Evolutionary conservation across 306 rosid species (phyloP), one percentile per base, ranked within the genome.

Genomic region (Vicia villosa): DNA sequence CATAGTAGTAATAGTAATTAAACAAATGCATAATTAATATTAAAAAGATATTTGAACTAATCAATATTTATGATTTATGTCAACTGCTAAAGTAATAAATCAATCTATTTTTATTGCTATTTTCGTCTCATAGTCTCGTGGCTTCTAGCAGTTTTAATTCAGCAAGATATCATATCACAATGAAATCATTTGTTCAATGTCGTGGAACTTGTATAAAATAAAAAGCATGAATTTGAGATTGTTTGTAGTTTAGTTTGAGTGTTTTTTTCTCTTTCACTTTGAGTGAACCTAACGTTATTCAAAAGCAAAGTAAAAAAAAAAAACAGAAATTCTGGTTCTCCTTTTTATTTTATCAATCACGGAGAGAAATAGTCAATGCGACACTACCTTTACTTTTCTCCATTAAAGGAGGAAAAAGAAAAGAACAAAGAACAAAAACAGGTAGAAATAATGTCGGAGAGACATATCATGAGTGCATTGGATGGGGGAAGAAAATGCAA

Each of bases 371-470:
- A 26, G 17, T 56, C 40, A 61, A 28, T 51, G 24, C 16, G 36
- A 30, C 7, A 40, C 34, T 10, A 3, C 20, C 52, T 59, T 32
- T 55, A 22, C 16, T 60, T 66, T 59, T 75, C 49, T 20, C 13
- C 3, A 11, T 7, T 17, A 17, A 75, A 43, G 59, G n/a, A 14
- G 34, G 16, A 6, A 38, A 13, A 19, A 6, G 15, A 37, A 47
- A 61, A 37, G 37, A 16, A 55, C 13, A 40, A 40, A 15, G 45
- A 51, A 70, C 50, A 41, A 30, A 12, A 38, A 47, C 46, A 12
- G 49, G 21, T 15, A 56, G 22, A 66, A 74, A 85, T 64, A 61
- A 77, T 82, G 82, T 74, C 54, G 83, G 68, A 59, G 55, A 66
- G 77, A 58, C 4, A 40, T 60, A 72, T 77, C 72, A 82, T 80